These are phyloP conservation scores for Nakaseomyces kungkrabaensis DNA, from an alignment of 1,139 yeast genomes.

Conservation along the genomic window DNA sequence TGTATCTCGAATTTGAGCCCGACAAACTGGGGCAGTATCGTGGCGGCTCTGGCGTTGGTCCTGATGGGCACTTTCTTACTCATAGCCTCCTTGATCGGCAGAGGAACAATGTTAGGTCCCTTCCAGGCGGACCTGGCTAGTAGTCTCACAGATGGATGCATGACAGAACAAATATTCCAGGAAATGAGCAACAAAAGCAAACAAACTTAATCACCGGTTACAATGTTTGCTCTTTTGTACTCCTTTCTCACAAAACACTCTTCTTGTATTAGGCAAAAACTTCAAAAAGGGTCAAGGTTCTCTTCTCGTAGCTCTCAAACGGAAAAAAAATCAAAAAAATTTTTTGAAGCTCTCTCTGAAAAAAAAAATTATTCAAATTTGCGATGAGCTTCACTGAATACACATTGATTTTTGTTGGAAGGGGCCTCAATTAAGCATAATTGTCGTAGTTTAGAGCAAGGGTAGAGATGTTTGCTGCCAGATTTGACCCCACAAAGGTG, in stretches of 20 bases:
- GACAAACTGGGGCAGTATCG: conserved; percentile 89
- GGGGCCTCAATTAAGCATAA: too few species aligned
- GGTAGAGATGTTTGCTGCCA: conserved; percentile 46
- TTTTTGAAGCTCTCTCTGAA: not conserved
- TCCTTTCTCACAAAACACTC: too few species aligned
- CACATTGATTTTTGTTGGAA: too few species aligned
- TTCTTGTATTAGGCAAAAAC: too few species aligned
- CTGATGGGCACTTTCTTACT: conserved; percentile 76
- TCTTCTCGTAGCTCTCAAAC: too few species aligned
- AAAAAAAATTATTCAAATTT: not conserved
- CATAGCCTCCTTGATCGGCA: conserved; percentile 79
- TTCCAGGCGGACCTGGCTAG: conserved; percentile 29
- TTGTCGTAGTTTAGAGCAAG: too few species aligned
- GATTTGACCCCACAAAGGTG: conserved; percentile 46
- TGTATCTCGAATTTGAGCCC: conserved; percentile 91
- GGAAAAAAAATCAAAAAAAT: too few species aligned
- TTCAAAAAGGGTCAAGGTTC: too few species aligned
- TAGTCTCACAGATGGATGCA: conserved; percentile 15
- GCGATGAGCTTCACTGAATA: not conserved
- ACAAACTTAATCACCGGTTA: too few species aligned
- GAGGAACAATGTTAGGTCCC: conserved; percentile 91
- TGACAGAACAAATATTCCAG: not conserved
- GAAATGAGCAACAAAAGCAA: too few species aligned
- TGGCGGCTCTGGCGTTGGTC: conserved; percentile 90
- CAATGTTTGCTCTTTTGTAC: too few species aligned